phyloP scores from a whole-genome alignment of 1,284 basidiomycete genomes.

The Ustilago shanxiensis region DNA sequence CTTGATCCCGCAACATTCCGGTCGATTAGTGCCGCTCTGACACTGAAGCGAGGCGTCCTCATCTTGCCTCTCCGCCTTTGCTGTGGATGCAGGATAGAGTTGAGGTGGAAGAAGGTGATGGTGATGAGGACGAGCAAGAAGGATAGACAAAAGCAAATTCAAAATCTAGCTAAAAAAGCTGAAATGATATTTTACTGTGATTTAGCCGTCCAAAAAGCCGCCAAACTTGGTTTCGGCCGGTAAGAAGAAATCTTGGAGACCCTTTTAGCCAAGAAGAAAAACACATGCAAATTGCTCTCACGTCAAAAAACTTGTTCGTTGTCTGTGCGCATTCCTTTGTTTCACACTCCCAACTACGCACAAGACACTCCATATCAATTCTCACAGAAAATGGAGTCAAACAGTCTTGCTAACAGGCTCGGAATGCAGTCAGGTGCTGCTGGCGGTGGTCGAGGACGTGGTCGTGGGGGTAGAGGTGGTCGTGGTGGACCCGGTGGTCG shows the following conservation, averaged over 20 bases:
- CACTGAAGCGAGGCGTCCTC: slow-evolving; percentile 5
- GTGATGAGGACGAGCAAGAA: neutral
- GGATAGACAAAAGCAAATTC: neutral
- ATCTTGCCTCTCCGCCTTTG: slow-evolving; percentile 7
- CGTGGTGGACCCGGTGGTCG: slow-evolving; percentile 22
- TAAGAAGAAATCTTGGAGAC: slow-evolving; percentile 32
- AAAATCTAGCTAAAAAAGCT: neutral
- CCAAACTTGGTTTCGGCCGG: slow-evolving; percentile 29
- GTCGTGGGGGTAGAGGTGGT: slow-evolving; percentile 24
- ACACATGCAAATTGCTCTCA: slow-evolving; percentile 1
- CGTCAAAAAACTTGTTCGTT: neutral
- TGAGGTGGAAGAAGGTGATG: slow-evolving; percentile 4
- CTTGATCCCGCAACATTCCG: neutral
- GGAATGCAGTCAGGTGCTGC: slow-evolving; percentile 17
- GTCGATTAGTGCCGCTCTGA: neutral
- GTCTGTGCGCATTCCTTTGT: slow-evolving; percentile 20
- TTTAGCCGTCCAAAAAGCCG: slow-evolving; percentile 24
- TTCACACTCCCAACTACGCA: neutral
- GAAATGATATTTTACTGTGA: no score
- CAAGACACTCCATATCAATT: neutral
- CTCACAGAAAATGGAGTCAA: slow-evolving; percentile 29
- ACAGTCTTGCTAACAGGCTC: slow-evolving; percentile 28
- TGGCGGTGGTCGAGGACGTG: slow-evolving; percentile 7
- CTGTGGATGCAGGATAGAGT: neutral
- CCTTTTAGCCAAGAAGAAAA: neutral